These are phyloP conservation scores for Scenedesmus sp. DNA, from an alignment of 163 green algal species.

Conservation along the genomic window DNA sequence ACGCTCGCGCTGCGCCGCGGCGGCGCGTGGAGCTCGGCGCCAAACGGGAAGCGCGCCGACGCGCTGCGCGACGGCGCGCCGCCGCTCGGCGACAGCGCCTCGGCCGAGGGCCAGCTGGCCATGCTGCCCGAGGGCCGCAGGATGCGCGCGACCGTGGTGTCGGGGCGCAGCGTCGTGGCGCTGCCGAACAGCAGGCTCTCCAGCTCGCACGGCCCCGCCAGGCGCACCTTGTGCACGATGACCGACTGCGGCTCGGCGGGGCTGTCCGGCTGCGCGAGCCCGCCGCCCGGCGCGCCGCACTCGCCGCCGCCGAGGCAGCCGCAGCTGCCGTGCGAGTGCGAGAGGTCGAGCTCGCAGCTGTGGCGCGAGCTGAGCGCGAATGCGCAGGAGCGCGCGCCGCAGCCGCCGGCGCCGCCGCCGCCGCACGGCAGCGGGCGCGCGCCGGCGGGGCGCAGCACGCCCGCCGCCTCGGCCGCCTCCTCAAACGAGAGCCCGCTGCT, in stretches of 20 bases:
- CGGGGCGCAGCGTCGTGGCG: constrained; percentile 12
- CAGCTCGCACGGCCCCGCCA: constrained; percentile 20
- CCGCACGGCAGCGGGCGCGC: neutral
- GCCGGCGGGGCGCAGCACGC: neutral
- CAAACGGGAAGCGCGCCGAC: too few relatives aligned
- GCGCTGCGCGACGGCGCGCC: too few relatives aligned
- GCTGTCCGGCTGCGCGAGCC: neutral
- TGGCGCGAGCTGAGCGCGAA: constrained; percentile 32
- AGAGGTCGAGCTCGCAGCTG: constrained; percentile 35
- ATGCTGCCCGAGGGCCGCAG: neutral
- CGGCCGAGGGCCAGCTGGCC: too few relatives aligned
- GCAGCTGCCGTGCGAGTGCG: constrained; percentile 10
- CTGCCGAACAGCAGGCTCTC: constrained; percentile 38
- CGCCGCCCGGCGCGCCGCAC: neutral
- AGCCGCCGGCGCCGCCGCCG: neutral
- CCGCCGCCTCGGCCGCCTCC: neutral
- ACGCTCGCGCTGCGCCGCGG: neutral
- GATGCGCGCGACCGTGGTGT: constrained; percentile 29
- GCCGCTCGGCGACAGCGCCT: too few relatives aligned
- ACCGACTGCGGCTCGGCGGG: neutral
- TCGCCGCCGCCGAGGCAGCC: neutral
- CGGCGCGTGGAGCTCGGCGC: too few relatives aligned
- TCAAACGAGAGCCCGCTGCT: neutral
- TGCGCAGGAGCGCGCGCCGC: neutral
- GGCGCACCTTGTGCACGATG: constrained; percentile 35